Base-by-base conservation (phyloP, 2,329 filamentous ascomycete species). In the Colletotrichum orbiculare region DNA sequence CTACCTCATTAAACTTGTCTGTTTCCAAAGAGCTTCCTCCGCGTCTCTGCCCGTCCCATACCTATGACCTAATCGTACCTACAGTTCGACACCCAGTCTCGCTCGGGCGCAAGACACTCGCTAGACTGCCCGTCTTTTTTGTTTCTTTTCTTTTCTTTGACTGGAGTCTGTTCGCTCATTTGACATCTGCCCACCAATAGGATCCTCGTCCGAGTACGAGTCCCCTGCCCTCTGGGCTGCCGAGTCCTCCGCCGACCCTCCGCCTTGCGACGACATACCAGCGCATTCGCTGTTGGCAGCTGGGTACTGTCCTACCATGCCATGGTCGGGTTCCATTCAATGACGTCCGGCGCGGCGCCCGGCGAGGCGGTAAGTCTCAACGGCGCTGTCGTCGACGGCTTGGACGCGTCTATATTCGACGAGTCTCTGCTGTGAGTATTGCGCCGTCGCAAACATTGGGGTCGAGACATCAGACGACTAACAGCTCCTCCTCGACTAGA, bases 281-380 rank as follows among this genome's bases (percentile, higher is more conserved):
- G 57, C 60, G 66, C 52, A 50, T 54, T 41, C 66, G 57, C 66
- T 66, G 66, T 64, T 69, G 69, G 73, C 67, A 64, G 52, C 62
- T 55, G 37, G 34, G 50, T 37, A 60, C 67, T 69, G 71, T 71
- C 71, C 69, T 69, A 78, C 75, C 70, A 85, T 85, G 83, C 80
- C 73, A 88, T 88, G 86, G 83, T 84, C 70, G 80, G 81, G 72
- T 88, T 82, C 80, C 87, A 85, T 76, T 80, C 84, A 73, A 83
- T 87, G 79, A 76, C 79, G 69, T 76, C 80, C 68, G 76, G 78
- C 74, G 73, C 79, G 71, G 77, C 80, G 54, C 74, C 78, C 67
- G 77, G 75, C 73, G 82, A 85, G 69, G 72, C 76, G 68, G 81
- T 86, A 76, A 76, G 75, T 67, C 75, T 87, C 75, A 82, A 80